Evolutionary conservation across 2,329 filamentous ascomycete genomes (phyloP).

Genomic region (Tolypocladium album): DNA sequence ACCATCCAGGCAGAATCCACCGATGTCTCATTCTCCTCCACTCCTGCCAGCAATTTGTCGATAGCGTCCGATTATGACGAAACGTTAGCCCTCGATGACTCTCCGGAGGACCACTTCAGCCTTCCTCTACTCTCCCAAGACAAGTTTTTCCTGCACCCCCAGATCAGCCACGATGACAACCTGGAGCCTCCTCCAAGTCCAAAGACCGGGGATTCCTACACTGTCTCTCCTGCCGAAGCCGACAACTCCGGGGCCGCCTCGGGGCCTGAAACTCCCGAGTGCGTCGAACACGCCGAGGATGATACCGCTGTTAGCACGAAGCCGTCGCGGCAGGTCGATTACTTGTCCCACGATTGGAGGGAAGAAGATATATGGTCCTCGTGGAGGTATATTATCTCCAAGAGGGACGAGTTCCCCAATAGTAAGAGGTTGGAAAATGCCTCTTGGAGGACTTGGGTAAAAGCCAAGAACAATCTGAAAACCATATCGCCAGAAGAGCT

Average conservation of each 20-base stretch:
- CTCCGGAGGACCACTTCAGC: slow-evolving; percentile 35
- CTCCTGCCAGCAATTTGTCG: slow-evolving; percentile 52
- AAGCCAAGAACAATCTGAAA: slow-evolving; percentile 74
- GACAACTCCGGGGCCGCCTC: slow-evolving; percentile 40
- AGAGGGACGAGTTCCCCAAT: slow-evolving; percentile 69
- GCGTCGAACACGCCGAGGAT: slow-evolving; percentile 58
- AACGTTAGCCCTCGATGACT: slow-evolving; percentile 29
- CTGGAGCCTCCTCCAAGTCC: slow-evolving; percentile 41
- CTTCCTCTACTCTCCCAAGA: slow-evolving; percentile 35
- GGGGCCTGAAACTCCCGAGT: slow-evolving; percentile 46
- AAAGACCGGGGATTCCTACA: slow-evolving; percentile 37
- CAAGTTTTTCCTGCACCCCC: slow-evolving; percentile 28
- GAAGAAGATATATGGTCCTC: slow-evolving; percentile 97
- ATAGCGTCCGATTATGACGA: slow-evolving; percentile 47
- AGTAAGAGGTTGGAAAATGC: slow-evolving; percentile 83
- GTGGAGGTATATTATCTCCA: slow-evolving; percentile 85
- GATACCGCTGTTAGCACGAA: slow-evolving; percentile 65
- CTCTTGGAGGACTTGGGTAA: slow-evolving; percentile 95
- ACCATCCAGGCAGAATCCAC: slow-evolving; percentile 41
- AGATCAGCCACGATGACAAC: slow-evolving; percentile 23
- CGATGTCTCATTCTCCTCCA: slow-evolving; percentile 49
- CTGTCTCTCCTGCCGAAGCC: slow-evolving; percentile 42
- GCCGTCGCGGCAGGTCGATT: slow-evolving; percentile 87
- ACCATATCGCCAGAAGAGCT: slow-evolving; percentile 86
- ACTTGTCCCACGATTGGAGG: slow-evolving; percentile 83